Conservation (phyloP, 441 rosid genomes). For the Gossypium lobatum region DNA sequence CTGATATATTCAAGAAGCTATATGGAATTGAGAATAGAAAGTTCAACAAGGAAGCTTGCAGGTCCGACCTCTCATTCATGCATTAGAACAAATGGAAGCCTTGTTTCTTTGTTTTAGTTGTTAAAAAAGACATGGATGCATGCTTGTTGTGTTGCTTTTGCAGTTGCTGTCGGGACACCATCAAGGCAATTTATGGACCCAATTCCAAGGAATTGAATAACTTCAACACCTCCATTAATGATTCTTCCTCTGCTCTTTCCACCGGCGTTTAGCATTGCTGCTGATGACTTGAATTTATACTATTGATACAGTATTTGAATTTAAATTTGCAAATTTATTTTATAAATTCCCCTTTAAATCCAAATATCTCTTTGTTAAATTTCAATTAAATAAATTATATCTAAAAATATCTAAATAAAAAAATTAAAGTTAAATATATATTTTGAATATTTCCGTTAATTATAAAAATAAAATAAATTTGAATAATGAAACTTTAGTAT, state of each 20-base stretch:
- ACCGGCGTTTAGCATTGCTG: too few species aligned
- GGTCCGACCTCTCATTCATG: constrained; percentile 20
- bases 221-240: constrained; percentile 39
- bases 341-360: too few species aligned
- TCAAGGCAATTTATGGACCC: constrained; percentile 57
- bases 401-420: too few species aligned
- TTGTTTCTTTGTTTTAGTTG: background rate
- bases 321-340: too few species aligned
- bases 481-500: too few species aligned
- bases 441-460: too few species aligned
- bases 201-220: constrained; percentile 48
- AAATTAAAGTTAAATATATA: too few species aligned
- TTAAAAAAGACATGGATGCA: background rate
- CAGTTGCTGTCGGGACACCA: constrained; percentile 65
- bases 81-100: background rate
- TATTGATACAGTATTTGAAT: too few species aligned
- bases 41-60: constrained; percentile 68
- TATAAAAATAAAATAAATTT: too few species aligned
- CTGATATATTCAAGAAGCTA: constrained; percentile 44
- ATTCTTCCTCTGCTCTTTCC: constrained; percentile 18
- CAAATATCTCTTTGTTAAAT: too few species aligned
- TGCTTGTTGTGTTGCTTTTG: constrained; percentile 15
- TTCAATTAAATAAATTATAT: too few species aligned
- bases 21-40: constrained; percentile 54
- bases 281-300: too few species aligned